Evolutionary conservation across 768 basidiomycete species (phyloP).

Genomic region (Strobilomyces echinocephalus): DNA sequence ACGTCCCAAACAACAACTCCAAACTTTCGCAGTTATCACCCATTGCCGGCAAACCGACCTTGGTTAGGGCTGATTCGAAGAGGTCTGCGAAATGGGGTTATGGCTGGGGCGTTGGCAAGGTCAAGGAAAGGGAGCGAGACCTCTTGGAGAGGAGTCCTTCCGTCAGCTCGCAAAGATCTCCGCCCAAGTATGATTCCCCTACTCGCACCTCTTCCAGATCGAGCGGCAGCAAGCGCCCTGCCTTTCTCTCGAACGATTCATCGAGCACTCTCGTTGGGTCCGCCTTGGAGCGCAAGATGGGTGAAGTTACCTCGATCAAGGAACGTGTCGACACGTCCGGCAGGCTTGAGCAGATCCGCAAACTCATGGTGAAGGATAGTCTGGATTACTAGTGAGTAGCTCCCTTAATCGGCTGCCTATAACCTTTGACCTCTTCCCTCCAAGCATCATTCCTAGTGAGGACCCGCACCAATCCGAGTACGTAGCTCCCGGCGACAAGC

Average conservation of each 20-base stretch:
- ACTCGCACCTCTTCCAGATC: constrained; percentile 39
- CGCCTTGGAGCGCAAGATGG: constrained; percentile 63
- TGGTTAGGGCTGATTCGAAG: constrained; percentile 54
- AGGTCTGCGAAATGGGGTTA: constrained; percentile 62
- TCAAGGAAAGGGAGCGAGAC: constrained; percentile 40
- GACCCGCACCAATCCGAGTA: constrained; percentile 85
- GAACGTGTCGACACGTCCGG: constrained; percentile 55
- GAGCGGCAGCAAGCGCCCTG: constrained; percentile 38
- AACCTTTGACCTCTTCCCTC: constrained; percentile 8
- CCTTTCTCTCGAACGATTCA: constrained; percentile 54
- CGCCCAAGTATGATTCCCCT: constrained; percentile 28
- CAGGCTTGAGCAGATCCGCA: constrained; percentile 57
- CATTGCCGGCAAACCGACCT: constrained; percentile 35
- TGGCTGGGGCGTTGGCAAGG: constrained; percentile 63
- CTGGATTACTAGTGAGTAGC: constrained; percentile 71
- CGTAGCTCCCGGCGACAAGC: constrained; percentile 69
- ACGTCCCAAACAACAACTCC: constrained; percentile 34
- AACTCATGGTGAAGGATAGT: constrained; percentile 60
- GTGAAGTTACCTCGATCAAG: constrained; percentile 52
- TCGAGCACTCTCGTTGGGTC: constrained; percentile 73
- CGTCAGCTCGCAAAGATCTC: constrained; percentile 37
- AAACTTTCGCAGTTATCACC: constrained; percentile 42
- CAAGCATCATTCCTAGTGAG: constrained; percentile 71
- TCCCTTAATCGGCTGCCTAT: neutral
- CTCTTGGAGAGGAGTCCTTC: constrained; percentile 31